These are phyloP conservation scores for Trypanosoma conorhini DNA, from an alignment of 208 protist species.

Conservation along the genomic window DNA sequence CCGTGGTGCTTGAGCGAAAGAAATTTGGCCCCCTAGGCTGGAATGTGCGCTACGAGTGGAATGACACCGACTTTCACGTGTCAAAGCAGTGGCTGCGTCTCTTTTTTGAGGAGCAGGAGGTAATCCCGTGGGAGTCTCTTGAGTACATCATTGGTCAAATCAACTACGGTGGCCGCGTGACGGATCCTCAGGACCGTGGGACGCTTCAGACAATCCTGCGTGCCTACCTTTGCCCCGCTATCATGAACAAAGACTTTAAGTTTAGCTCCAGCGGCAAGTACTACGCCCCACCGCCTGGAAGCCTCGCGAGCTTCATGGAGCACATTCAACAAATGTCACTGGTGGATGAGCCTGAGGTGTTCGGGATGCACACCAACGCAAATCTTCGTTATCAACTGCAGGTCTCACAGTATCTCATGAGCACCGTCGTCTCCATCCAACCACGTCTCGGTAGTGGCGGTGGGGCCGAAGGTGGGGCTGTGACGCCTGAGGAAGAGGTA, in stretches of 20 bases:
- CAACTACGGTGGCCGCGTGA: constrained; percentile 99
- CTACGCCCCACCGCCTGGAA: constrained; percentile 63
- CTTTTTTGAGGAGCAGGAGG: constrained; percentile 95
- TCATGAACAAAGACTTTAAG: constrained; percentile 74
- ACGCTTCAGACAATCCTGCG: constrained; percentile 92
- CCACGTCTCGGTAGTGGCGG: constrained; percentile 54
- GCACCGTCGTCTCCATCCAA: constrained; percentile 93
- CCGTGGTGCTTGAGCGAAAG: constrained; percentile 93
- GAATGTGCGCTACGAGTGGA: constrained; percentile 99
- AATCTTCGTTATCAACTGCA: constrained; percentile 96
- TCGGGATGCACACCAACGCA: constrained; percentile 98
- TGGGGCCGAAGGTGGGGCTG: constrained; percentile 18
- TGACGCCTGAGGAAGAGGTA: constrained; percentile 92
- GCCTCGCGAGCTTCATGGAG: constrained; percentile 61
- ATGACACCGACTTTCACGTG: constrained; percentile 96
- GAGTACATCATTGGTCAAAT: constrained; percentile 98
- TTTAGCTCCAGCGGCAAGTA: constrained; percentile 88
- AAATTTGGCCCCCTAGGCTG: constrained; percentile 98
- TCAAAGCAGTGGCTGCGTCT: constrained; percentile 95
- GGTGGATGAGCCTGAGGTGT: constrained; percentile 95
- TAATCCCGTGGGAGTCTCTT: constrained; percentile 97
- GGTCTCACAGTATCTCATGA: constrained; percentile 91
- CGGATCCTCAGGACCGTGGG: constrained; percentile 96
- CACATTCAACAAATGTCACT: constrained; percentile 90
- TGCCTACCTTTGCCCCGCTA: constrained; percentile 78